Base-by-base conservation (phyloP, 768 basidiomycete genomes). In the Collybiopsis luxurians region DNA sequence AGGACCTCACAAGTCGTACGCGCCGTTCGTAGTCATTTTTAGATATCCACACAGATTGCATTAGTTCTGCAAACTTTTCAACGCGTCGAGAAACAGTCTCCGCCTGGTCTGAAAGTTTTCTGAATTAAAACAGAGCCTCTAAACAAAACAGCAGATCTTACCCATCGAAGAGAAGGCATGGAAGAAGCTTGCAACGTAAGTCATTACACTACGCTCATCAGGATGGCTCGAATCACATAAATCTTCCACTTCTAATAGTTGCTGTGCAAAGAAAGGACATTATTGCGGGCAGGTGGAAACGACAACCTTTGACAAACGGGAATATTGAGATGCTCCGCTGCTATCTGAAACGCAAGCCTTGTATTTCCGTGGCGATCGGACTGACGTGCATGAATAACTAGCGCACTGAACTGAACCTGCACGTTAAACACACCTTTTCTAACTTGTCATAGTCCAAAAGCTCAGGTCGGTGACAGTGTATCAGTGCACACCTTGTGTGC, bases 111-210 rank as follows among this genome's bases (percentile, higher is more conserved):
- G 61, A 23, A 10, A 23, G n/a, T n/a, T 27, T 24, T 19, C 36
- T 42, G 17, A 30, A 48, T 15, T 42, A 64, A 40, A 59, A 55
- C 57, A 42, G 59, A 39, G n/a, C 34, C 45, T 4, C n/a, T 40
- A 19, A 6, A 34, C 27, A 12, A 7, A 19, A 26, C 59, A 50
- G 30, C 34, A 34, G 42, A 19, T 71, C 83, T 50, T 61, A 95
- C 95, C 93, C 89, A 97, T 95, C 0, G 92, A 87, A 0, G 95
- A 96, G 70, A 99, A 99, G 0, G 96, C 95, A 67, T 98, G 97
- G 79, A 99, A 99, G 73, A 82, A 98, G 64, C 92, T 92, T 31
- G 97, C 97, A 45, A 99, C 89, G 63, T 98, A 98, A 4, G 95
- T 98, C 93, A 98, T 98, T 11, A 98, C 92, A 70, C 90, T 93